Evolutionary conservation across 2,329 filamentous ascomycete species (phyloP), one percentile per base, ranked within the genome.

Genomic region (Trichophyton benhamiae): DNA sequence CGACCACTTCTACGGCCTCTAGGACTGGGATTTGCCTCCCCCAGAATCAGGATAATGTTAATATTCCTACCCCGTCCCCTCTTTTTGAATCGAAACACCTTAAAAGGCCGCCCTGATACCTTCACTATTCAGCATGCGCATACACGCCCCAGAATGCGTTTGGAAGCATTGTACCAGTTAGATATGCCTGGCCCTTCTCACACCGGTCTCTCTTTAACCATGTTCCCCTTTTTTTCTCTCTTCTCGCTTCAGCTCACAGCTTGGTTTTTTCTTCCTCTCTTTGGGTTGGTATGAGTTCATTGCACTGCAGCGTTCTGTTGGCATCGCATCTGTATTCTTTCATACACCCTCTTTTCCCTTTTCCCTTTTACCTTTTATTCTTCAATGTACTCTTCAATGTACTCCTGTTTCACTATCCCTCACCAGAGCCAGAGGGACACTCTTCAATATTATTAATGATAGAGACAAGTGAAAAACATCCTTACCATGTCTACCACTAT

Each of bases 231-330:
- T 38, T 38, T 38, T 9, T 53, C 27, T 38, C 33, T 53, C 27
- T 53, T 53, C n/a, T 53, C 3, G 8, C 17, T 30, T 33, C 22
- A 53, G 8, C 49, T n/a, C 15, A 30, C 25, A 1, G 13, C n/a
- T 53, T 53, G 49, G 49, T 53, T 33, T 15, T 15, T 53, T 5
- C 22, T 7, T 30, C 9, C 33, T 38, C 33, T 13, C 33, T 38
- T 25, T 25, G 17, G 22, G 11, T 25, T 52, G 49, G 49, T 20
- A 11, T 48, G 44, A 48, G 49, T 53, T 53, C 13, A 53, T 53
- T n/a, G 49, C 49, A 53, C 27, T 53, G 49, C 27, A 53, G 49
- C 49, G 49, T 53, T 53, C 27, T 53, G 49, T 53, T 53, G 13
- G 49, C 49, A 33, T 53, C 49, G 30, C 25, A 53, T 30, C 49